A percentile compares a stretch with the other conserved stretches of the same genome.
Conservation (phyloP, 1,139 yeast species). For the Candida pseudoviswanathii region DNA sequence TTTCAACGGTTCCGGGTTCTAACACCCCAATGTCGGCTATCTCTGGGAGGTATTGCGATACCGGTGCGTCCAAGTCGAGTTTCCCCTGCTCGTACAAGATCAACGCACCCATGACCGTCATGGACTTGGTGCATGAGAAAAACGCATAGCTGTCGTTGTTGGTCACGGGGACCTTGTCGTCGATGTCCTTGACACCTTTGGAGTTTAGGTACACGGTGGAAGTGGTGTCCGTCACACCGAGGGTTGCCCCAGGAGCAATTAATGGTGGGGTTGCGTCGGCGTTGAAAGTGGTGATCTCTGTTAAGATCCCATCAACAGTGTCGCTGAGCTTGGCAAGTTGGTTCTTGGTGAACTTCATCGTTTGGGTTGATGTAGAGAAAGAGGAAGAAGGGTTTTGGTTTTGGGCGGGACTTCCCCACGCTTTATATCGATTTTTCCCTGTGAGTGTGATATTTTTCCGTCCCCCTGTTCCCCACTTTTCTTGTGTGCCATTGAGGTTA, state of each 20-base stretch:
- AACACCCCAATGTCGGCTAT: conserved; percentile 43
- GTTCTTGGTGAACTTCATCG: conserved; percentile 10
- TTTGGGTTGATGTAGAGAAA: background rate
- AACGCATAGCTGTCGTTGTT: conserved; percentile 36
- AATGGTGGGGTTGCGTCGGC: conserved; percentile 17
- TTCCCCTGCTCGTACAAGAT: conserved; percentile 48
- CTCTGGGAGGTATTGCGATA: conserved; percentile 41
- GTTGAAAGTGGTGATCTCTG: conserved; percentile 17
- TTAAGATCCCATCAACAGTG: conserved; percentile 19
- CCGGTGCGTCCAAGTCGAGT: conserved; percentile 44
- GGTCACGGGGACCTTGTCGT: conserved; percentile 21
- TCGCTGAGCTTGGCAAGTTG: conserved; percentile 8
- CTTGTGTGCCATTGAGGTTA: too few relatives aligned
- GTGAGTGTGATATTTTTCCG: conserved; percentile 1
- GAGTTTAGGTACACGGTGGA: conserved; percentile 28
- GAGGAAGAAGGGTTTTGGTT: background rate
- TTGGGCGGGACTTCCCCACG: background rate
- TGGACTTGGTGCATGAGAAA: conserved; percentile 52
- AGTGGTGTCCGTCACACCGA: conserved; percentile 30
- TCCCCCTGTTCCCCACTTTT: background rate
- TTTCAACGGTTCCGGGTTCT: conserved; percentile 34
- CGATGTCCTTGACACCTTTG: conserved; percentile 25
- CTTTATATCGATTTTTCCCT: background rate
- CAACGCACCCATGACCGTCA: conserved; percentile 49
- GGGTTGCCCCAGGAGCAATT: conserved; percentile 27